These are phyloP conservation scores for Tuber borchii DNA, from an alignment of 495 filamentous ascomycete species.

Conservation along the genomic window DNA sequence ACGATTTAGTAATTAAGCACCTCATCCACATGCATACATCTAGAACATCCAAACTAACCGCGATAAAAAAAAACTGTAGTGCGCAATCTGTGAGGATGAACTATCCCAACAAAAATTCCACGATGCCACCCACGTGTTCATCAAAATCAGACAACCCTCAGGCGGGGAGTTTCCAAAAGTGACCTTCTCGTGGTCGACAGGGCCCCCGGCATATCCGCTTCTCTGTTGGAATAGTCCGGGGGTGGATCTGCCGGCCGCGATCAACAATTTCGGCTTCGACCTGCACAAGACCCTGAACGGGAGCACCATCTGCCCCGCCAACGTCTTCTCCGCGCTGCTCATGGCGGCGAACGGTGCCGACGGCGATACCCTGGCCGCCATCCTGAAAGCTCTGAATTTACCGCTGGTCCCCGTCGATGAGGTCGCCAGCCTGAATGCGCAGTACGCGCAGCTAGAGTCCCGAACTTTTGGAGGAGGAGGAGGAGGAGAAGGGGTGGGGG, in stretches of 20 bases:
- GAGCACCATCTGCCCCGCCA: background rate
- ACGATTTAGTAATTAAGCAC: slow-evolving; percentile 3
- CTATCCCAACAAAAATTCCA: slow-evolving; percentile 8
- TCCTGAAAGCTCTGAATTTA: background rate
- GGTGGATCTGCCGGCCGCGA: background rate
- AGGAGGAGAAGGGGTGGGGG: background rate
- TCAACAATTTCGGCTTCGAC: slow-evolving; percentile 8
- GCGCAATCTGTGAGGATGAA: background rate
- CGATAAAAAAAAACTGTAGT: background rate
- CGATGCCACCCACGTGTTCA: background rate
- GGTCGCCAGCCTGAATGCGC: background rate
- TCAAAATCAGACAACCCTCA: slow-evolving; percentile 5
- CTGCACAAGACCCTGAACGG: background rate
- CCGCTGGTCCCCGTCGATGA: background rate
- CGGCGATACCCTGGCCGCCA: background rate
- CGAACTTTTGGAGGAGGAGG: background rate
- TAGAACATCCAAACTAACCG: background rate
- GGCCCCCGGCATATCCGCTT: background rate
- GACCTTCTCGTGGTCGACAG: background rate
- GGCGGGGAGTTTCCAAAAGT: background rate
- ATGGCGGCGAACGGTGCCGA: background rate
- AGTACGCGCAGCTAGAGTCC: background rate
- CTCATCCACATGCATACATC: background rate
- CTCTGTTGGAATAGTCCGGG: background rate
- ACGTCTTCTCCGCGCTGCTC: slow-evolving; percentile 6